Conservation (phyloP, 2,329 filamentous ascomycete genomes). For the Chaetomiaceae sp. region DNA sequence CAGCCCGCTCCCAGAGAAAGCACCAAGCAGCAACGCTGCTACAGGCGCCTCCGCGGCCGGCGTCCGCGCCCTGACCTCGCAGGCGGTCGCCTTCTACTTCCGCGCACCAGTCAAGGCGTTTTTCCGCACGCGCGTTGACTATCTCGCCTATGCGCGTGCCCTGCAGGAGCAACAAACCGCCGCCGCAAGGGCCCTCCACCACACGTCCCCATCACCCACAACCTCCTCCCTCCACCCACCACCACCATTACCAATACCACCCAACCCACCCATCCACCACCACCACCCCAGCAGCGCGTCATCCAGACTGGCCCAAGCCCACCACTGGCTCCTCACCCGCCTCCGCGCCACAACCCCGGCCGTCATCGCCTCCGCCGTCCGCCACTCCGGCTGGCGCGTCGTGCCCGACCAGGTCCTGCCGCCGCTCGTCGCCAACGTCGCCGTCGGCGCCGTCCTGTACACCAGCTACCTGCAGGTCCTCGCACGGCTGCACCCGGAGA, state of each 20-base stretch:
- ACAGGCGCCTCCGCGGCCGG: conserved; percentile 80
- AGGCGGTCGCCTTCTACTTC: conserved; percentile 87
- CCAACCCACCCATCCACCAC: too few relatives aligned
- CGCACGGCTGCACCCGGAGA: conserved; percentile 61
- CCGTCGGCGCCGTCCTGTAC: conserved; percentile 70
- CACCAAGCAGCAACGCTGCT: conserved; percentile 34
- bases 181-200: background rate
- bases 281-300: conserved; percentile 1
- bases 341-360: conserved; percentile 64
- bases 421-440: conserved; percentile 68
- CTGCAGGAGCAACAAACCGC: conserved; percentile 45
- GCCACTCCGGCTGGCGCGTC: conserved; percentile 67
- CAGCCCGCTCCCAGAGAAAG: conserved; percentile 20
- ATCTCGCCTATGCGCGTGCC: conserved; percentile 56
- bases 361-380: conserved; percentile 62
- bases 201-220: too few relatives aligned
- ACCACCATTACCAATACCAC: background rate
- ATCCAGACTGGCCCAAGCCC: too few relatives aligned
- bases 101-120: conserved; percentile 88
- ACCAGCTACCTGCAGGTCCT: conserved; percentile 71
- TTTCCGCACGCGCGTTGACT: conserved; percentile 86
- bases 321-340: conserved; percentile 42
- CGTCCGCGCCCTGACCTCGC: conserved; percentile 76
- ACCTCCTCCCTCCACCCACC: too few relatives aligned
- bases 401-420: conserved; percentile 74